Base-by-base conservation (phyloP, 164 flowering plant genomes). In the Echeveria elegans region DNA sequence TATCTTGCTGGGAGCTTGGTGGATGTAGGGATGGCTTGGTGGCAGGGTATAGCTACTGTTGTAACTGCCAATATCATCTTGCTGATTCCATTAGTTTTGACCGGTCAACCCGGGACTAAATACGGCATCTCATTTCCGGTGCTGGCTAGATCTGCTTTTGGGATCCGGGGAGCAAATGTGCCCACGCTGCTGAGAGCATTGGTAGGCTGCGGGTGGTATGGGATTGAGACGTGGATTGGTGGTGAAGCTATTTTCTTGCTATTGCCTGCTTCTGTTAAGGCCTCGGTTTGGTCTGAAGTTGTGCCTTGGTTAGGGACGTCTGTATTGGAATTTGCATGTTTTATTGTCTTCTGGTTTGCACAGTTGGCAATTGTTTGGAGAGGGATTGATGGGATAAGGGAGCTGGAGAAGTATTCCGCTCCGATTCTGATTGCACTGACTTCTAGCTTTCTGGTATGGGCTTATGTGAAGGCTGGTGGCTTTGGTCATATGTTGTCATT, bases 11-110 rank as follows among this genome's bases (percentile, higher is more conserved):
- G 97, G 12, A 88, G 93, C 72, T 79, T 93, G 0, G 98, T 90
- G n/a, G 98, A 93, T 34, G 83, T 88, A 4, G 98, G 98, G 43
- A 93, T 93, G 98, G 79, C 97, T 0, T 93, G 94, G 97, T 90
- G 94, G 96, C 96, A 93, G 73, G 98, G 92, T 24, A 82, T 93
- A 11, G 82, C 84, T 67, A 88, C 90, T 1, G 94, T 93, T 1
- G 87, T 93, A 1, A 77, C 81, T 6, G 97, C 97, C 77, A 90
- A 93, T 73, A 15, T 83, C 18, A 77, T 93, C 70, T 69, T 88
- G 4, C 58, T 90, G n/a, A 36, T 84, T 69, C 90, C 88, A 0
- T 56, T 93, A 32, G 52, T 86, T 69, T 85, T 89, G 53, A 87
- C 90, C 0, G 97, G 88, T 11, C 86, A 90, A n/a, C 87, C 96